These are phyloP conservation scores for Linum trigynum DNA, from an alignment of 345 rosid species.

Conservation along the genomic window DNA sequence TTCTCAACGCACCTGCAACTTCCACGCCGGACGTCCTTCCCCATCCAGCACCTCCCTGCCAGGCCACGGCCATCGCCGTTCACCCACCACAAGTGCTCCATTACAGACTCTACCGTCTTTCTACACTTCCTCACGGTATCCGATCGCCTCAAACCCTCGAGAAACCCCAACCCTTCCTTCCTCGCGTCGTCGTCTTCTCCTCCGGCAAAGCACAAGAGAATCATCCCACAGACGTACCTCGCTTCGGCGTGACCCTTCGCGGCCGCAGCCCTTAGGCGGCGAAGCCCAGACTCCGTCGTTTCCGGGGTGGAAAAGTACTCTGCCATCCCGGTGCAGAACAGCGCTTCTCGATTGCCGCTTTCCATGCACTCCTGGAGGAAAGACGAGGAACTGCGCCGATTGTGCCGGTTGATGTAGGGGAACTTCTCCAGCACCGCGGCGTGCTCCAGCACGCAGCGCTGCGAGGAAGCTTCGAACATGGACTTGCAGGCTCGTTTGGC, in stretches of 20 bases:
- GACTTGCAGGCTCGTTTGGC: slow-evolving; percentile 1
- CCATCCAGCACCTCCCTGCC: too few species aligned
- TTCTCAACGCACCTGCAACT: too few species aligned
- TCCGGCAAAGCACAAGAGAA: neutral
- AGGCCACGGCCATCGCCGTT: too few species aligned
- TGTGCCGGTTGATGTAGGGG: neutral
- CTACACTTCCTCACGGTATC: too few species aligned
- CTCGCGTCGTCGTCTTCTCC: neutral
- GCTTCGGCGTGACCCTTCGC: neutral
- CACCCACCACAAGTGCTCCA: too few species aligned
- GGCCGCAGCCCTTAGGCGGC: neutral
- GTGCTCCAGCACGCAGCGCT: slow-evolving; percentile 5
- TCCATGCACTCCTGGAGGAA: slow-evolving; percentile 7
- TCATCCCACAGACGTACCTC: slow-evolving; percentile 2
- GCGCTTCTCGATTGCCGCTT: slow-evolving; percentile 2
- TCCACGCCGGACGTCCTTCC: too few species aligned
- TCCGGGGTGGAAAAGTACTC: neutral
- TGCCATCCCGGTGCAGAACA: neutral
- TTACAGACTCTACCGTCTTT: too few species aligned
- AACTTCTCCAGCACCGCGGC: slow-evolving; percentile 1
- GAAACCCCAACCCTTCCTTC: neutral
- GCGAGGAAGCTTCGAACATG: neutral
- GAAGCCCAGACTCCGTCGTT: neutral
- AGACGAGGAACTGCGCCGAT: neutral
- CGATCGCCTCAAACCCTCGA: neutral